A percentile compares a stretch with the other conserved stretches of the same genome.
phyloP scores from a whole-genome alignment of 176 grass and related monocot species.

The Triticum monococcum region DNA sequence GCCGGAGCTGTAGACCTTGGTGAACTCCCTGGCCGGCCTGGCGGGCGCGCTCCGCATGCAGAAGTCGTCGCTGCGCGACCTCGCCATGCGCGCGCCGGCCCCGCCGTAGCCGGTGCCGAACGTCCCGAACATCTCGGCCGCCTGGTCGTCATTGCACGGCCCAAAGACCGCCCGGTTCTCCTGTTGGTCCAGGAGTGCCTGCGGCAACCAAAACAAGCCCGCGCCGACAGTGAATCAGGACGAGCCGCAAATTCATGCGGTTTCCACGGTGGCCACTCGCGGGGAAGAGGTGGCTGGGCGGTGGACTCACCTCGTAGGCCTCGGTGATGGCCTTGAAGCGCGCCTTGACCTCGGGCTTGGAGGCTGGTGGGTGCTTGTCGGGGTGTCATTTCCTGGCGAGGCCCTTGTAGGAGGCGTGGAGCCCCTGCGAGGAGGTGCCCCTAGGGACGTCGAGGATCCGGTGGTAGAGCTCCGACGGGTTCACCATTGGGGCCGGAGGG shows the following conservation, averaged over 20 bases:
- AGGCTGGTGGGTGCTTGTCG: conserved; percentile 93
- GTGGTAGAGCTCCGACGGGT: conserved; percentile 70
- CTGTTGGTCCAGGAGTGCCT: conserved; percentile 77
- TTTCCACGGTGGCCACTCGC: neutral
- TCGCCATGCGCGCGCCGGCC: conserved; percentile 21
- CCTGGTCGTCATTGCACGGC: conserved; percentile 37
- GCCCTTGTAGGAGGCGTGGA: conserved; percentile 71
- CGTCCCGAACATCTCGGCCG: neutral
- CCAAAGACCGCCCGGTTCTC: conserved; percentile 70
- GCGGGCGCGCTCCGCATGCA: conserved; percentile 30
- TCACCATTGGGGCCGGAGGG: conserved; percentile 48
- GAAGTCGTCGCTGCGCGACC: conserved; percentile 42
- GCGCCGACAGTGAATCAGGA: neutral
- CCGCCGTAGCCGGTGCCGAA: too few relatives aligned
- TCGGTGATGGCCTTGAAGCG: conserved; percentile 90
- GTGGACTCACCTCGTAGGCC: conserved; percentile 85
- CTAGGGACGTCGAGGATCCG: conserved; percentile 70
- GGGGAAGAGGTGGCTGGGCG: neutral
- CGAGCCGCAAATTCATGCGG: neutral
- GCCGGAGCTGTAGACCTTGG: conserved; percentile 54
- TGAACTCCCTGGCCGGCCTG: conserved; percentile 53
- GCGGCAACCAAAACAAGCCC: neutral
- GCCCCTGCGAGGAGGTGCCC: conserved; percentile 68
- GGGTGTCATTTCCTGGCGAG: conserved; percentile 97
- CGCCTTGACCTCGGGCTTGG: conserved; percentile 80